Evolutionary conservation across 768 basidiomycete species (phyloP).

Genomic region (Hysterangium stoloniferum): DNA sequence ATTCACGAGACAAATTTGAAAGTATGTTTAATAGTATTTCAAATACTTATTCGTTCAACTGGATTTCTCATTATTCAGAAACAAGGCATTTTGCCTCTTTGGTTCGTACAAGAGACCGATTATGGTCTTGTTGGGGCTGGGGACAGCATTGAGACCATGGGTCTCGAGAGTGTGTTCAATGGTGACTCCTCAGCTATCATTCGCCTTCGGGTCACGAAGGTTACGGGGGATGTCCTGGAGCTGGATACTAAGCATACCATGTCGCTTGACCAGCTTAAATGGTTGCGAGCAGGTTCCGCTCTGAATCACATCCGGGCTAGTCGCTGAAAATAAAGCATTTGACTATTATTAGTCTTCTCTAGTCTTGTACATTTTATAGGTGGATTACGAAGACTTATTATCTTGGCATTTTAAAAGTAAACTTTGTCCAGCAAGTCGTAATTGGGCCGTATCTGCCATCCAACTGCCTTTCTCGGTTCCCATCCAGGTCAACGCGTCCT

Average conservation of each 20-base stretch:
- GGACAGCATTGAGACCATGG: constrained; percentile 75
- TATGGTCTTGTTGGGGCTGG: constrained; percentile 78
- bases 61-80: constrained; percentile 45
- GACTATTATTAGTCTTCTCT: neutral
- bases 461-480: constrained; percentile 10
- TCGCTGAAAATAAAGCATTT: neutral
- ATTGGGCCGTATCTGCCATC: constrained; percentile 12
- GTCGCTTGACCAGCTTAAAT: constrained; percentile 83
- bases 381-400: neutral
- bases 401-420: neutral
- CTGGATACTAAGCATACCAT: constrained; percentile 81
- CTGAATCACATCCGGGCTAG: constrained; percentile 79
- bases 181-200: constrained; percentile 36
- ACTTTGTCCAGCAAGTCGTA: constrained; percentile 1
- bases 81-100: constrained; percentile 95
- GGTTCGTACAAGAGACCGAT: constrained; percentile 82
- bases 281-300: constrained; percentile 84
- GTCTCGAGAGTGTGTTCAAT: constrained; percentile 60
- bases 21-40: constrained; percentile 33
- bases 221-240: constrained; percentile 53
- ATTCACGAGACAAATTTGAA: constrained; percentile 98
- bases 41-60: neutral
- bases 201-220: constrained; percentile 58
- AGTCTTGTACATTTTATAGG: neutral
- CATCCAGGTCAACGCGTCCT: constrained; percentile 40